These are phyloP conservation scores for Hypoxylon sp. DNA, from an alignment of 2,329 filamentous ascomycete species.

Conservation along the genomic window DNA sequence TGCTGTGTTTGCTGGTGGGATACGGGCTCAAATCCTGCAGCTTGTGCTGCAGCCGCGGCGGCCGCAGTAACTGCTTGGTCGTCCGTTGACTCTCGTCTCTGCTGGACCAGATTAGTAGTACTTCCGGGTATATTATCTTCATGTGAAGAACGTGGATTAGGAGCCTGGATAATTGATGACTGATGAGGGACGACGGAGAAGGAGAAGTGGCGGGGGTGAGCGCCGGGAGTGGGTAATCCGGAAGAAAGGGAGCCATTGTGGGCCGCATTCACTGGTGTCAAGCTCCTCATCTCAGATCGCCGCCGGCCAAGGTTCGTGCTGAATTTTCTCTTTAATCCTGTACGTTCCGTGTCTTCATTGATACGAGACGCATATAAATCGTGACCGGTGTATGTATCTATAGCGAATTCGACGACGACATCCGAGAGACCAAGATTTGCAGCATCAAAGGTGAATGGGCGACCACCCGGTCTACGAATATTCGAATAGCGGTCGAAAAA, in stretches of 20 bases:
- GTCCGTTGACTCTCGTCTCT: slow-evolving; percentile 56
- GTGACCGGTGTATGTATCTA: slow-evolving; percentile 68
- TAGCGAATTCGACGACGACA: slow-evolving; percentile 71
- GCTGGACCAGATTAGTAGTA: slow-evolving; percentile 52
- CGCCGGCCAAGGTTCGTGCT: slow-evolving; percentile 58
- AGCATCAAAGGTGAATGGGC: slow-evolving; percentile 76
- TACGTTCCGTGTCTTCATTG: slow-evolving; percentile 54
- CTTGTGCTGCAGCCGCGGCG: slow-evolving; percentile 56
- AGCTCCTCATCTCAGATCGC: slow-evolving; percentile 58
- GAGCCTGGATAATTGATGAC: slow-evolving; percentile 59
- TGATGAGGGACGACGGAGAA: slow-evolving; percentile 59
- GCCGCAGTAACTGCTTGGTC: slow-evolving; percentile 56
- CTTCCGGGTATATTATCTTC: slow-evolving; percentile 53
- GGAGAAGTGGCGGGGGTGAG: slow-evolving; percentile 58
- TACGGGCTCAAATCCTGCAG: slow-evolving; percentile 57
- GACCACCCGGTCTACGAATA: slow-evolving; percentile 70
- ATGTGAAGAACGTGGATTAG: slow-evolving; percentile 57
- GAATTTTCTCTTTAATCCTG: slow-evolving; percentile 66
- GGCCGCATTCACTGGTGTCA: slow-evolving; percentile 56
- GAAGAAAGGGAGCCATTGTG: slow-evolving; percentile 50
- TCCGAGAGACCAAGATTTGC: slow-evolving; percentile 81
- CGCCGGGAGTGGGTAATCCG: slow-evolving; percentile 51
- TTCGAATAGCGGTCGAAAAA: slow-evolving; percentile 86
- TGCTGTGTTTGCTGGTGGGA: slow-evolving; percentile 50
- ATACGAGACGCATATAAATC: slow-evolving; percentile 64